Percentiles rank a stretch among this genome's conserved stretches.
phyloP scores from a whole-genome alignment of 2,329 filamentous ascomycete species.

The Pseudogymnoascus sp. region DNA sequence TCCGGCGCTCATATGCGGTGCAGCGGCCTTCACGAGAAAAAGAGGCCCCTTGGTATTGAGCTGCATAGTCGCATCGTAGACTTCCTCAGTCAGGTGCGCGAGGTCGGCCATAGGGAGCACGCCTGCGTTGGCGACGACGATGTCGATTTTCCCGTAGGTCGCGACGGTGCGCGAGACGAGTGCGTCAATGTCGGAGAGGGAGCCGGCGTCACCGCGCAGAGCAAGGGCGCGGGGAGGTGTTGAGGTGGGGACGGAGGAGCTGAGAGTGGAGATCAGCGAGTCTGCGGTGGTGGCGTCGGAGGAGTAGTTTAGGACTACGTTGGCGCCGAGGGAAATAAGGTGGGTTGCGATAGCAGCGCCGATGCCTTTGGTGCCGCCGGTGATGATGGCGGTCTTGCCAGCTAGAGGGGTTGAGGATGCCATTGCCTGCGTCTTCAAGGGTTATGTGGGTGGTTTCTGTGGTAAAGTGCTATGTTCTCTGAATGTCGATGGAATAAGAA shows the following conservation, averaged over 20 bases:
- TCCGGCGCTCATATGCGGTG: slow-evolving; percentile 42
- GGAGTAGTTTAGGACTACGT: slow-evolving; percentile 51
- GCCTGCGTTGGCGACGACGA: slow-evolving; percentile 50
- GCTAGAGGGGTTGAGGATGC: slow-evolving; percentile 22
- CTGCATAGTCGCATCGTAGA: slow-evolving; percentile 41
- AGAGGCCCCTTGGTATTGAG: slow-evolving; percentile 51
- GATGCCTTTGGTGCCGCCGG: slow-evolving; percentile 50
- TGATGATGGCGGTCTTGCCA: slow-evolving; percentile 42
- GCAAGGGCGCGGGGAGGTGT: slow-evolving; percentile 35
- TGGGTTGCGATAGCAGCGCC: slow-evolving; percentile 50
- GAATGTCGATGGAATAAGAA: not conserved
- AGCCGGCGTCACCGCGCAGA: slow-evolving; percentile 48
- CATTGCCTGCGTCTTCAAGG: not conserved
- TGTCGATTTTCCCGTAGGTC: slow-evolving; percentile 49
- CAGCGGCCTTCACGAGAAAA: slow-evolving; percentile 45
- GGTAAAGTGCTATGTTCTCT: no score
- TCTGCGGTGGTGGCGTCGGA: slow-evolving; percentile 39
- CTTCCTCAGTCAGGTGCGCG: slow-evolving; percentile 39
- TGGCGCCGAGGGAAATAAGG: slow-evolving; percentile 47
- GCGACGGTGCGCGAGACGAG: slow-evolving; percentile 42
- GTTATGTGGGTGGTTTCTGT: not conserved
- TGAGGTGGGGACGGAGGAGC: slow-evolving; percentile 26
- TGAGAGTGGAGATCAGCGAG: slow-evolving; percentile 40
- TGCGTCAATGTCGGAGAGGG: slow-evolving; percentile 36
- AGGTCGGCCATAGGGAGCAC: slow-evolving; percentile 43